Percentiles rank a stretch among this genome's conserved stretches.
Conservation (phyloP, 805 yeast species). For the Ogataea kodamae region DNA sequence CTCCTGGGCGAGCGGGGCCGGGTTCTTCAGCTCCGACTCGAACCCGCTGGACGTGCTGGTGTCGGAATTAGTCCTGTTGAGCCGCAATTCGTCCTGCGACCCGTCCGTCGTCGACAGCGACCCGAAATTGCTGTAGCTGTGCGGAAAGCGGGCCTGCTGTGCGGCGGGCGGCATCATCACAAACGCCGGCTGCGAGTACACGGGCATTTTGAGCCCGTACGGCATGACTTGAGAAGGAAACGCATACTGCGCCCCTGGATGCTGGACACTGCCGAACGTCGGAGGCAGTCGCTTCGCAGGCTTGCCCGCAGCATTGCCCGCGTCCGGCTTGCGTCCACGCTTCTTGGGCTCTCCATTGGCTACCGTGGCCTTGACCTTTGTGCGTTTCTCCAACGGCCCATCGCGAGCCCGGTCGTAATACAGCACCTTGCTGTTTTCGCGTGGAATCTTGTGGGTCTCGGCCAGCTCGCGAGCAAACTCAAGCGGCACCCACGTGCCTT, state of each 20-base stretch:
- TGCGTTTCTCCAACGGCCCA: conserved; percentile 41
- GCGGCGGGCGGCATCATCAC: conserved; percentile 18
- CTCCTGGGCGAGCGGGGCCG: conserved; percentile 13
- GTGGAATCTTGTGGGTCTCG: conserved; percentile 46
- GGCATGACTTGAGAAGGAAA: conserved; percentile 18
- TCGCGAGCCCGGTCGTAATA: conserved; percentile 48
- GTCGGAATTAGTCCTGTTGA: conserved; percentile 26
- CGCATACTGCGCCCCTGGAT: conserved; percentile 12
- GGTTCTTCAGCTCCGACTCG: conserved; percentile 16
- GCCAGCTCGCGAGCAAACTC: conserved; percentile 59
- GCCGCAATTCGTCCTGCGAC: conserved; percentile 28
- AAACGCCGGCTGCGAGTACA: conserved; percentile 8
- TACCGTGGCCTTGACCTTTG: conserved; percentile 27
- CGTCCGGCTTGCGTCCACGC: conserved; percentile 34
- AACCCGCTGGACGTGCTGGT: conserved; percentile 28
- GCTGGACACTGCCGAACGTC: conserved; percentile 13
- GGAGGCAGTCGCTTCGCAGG: conserved; percentile 16
- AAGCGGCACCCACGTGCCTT: conserved; percentile 84
- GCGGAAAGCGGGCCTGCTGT: conserved; percentile 17
- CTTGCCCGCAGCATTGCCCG: conserved; percentile 15
- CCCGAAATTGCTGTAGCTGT: conserved; percentile 24
- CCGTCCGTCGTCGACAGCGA: conserved; percentile 28
- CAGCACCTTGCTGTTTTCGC: conserved; percentile 50
- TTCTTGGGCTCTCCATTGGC: conserved; percentile 23
- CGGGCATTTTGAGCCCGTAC: conserved; percentile 10